Evolutionary conservation across 768 basidiomycete genomes (phyloP), one percentile per base, ranked within the genome.

Genomic region (Termitomyces sp.): DNA sequence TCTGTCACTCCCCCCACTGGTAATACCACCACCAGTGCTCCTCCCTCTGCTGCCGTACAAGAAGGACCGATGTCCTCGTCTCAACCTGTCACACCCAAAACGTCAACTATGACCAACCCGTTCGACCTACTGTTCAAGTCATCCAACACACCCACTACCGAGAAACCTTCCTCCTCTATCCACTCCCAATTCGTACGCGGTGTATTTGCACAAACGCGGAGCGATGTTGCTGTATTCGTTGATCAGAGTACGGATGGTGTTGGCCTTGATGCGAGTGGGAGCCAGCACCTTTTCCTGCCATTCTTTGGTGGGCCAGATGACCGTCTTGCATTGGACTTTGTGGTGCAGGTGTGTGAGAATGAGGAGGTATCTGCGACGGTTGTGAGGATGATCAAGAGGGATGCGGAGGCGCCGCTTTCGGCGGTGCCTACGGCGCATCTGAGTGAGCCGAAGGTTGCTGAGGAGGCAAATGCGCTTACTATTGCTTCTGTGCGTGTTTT

Each of bases 271-370:
- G 64, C 31, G 40, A 67, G 68, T 43, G 71, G 70, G 38, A 68
- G 63, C 9, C 79, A 85, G 63, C 89, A 92, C 64, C 60, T 98
- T 13, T 89, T 93, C 70, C 63, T 97, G 12, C 90, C 93, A 0
- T 98, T 98, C 80, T 90, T 93, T 66, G 96, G 96, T 22, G 96
- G 96, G 0, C 89, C 93, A 0, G 96, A 98, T 67, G 95, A 97
- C 66, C 79, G 96, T 3, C 76, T 94, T 16, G 91, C 93, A 0
- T 72, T 98, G 33, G 84, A 89, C 29, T 84, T 98, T 60, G 88
- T 91, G 22, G 80, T 88, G 13, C 94, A 95, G 69, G 73, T 97
- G 27, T 95, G 91, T 67, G 73, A 79, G 54, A 88, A 86, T 59
- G 74, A 80, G 12, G 74, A 72, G 52, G 78, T 90, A 12, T 80